Evolutionary conservation across 2,329 filamentous ascomycete genomes (phyloP).

Genomic region (Helminthosporium solani): DNA sequence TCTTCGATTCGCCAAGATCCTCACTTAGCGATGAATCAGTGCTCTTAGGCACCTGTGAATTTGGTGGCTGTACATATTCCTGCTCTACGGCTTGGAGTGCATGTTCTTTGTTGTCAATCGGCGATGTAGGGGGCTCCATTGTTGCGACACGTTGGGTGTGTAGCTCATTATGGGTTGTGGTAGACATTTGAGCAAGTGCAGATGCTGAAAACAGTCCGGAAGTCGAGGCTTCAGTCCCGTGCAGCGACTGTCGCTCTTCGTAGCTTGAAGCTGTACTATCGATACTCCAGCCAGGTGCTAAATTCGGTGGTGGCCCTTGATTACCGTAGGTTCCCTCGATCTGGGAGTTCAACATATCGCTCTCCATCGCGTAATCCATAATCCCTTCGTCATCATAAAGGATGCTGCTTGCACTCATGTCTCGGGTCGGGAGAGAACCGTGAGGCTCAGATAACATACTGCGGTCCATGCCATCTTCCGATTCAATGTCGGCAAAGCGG

Average conservation of each 20-base stretch:
- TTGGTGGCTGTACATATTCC: slow-evolving; percentile 5
- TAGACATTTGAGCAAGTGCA: slow-evolving; percentile 22
- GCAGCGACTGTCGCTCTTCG: slow-evolving; percentile 11
- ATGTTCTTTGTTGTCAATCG: slow-evolving; percentile 15
- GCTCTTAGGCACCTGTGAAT: slow-evolving; percentile 2
- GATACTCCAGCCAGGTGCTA: slow-evolving; percentile 4
- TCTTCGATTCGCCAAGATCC: slow-evolving; percentile 55
- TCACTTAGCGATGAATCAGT: slow-evolving; percentile 12
- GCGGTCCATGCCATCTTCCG: slow-evolving; percentile 33
- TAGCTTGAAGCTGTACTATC: slow-evolving; percentile 15
- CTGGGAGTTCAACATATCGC: slow-evolving; percentile 30
- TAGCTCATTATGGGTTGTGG: slow-evolving; percentile 7
- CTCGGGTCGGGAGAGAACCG: slow-evolving; percentile 11
- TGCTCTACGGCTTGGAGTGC: slow-evolving; percentile 15
- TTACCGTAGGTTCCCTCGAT: slow-evolving; percentile 11
- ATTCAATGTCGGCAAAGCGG: slow-evolving; percentile 45
- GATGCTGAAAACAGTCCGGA: slow-evolving; percentile 23
- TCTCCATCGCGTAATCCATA: slow-evolving; percentile 37
- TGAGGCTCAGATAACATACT: slow-evolving; percentile 12
- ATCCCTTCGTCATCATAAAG: slow-evolving; percentile 38
- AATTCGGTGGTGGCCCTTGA: neutral
- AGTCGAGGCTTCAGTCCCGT: slow-evolving; percentile 19
- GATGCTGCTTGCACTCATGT: slow-evolving; percentile 30
- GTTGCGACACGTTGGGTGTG: slow-evolving; percentile 13
- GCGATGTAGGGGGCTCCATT: slow-evolving; percentile 6